Percentiles rank a stretch among this genome's conserved stretches.
These are phyloP conservation scores for Didymella arachidicola DNA, from an alignment of 2,329 filamentous ascomycete genomes.

Conservation along the genomic window DNA sequence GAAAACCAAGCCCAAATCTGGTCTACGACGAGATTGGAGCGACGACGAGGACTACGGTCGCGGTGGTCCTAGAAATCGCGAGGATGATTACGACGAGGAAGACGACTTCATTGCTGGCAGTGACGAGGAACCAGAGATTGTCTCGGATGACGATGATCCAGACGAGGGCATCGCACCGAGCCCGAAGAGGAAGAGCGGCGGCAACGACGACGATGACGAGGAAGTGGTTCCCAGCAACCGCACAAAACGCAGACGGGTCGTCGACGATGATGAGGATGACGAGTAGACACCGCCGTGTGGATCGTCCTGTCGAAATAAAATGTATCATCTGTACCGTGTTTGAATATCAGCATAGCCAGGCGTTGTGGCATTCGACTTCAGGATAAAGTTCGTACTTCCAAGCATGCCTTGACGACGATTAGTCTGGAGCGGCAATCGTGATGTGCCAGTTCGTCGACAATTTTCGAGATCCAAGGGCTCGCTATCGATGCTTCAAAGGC, in stretches of 20 bases:
- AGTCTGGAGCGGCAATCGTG: background rate
- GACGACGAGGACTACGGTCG: constrained; percentile 81
- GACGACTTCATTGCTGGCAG: constrained; percentile 81
- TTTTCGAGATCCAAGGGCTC: background rate
- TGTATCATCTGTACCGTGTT: constrained; percentile 5
- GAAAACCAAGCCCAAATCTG: constrained; percentile 48
- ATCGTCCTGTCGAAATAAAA: background rate
- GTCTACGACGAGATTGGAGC: constrained; percentile 61
- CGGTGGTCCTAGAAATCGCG: constrained; percentile 61
- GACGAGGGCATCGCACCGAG: constrained; percentile 56
- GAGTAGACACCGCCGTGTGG: constrained; percentile 35
- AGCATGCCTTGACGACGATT: background rate
- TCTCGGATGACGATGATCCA: constrained; percentile 64
- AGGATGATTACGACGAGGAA: constrained; percentile 80
- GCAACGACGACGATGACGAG: constrained; percentile 47
- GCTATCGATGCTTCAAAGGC: background rate
- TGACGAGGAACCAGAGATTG: constrained; percentile 73
- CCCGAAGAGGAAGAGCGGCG: constrained; percentile 51
- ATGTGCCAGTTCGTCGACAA: background rate
- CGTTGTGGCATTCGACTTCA: constrained; percentile 19
- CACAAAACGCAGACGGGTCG: constrained; percentile 54
- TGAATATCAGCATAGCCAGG: constrained; percentile 37
- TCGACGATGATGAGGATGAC: constrained; percentile 60
- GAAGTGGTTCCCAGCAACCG: constrained; percentile 43
- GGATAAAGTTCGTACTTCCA: background rate